Conservation (phyloP, 495 filamentous ascomycete species). For the Tuber brumale region DNA sequence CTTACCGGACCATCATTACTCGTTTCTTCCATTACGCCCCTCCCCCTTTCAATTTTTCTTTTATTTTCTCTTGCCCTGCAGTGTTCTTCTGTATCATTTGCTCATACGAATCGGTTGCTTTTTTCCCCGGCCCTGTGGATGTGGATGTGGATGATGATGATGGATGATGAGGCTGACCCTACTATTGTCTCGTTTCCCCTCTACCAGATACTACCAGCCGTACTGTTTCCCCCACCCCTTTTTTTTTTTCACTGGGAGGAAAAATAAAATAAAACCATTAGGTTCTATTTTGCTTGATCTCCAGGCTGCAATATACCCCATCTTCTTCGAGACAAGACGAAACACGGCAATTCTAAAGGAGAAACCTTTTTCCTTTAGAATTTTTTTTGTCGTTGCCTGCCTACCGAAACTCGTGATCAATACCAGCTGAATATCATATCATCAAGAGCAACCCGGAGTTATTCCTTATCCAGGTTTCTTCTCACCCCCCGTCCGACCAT, state of each 20-base stretch:
- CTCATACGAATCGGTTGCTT: slow-evolving; percentile 11
- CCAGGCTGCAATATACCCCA: slow-evolving; percentile 13
- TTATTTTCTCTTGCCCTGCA: slow-evolving; percentile 7
- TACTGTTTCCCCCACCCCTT: slow-evolving; percentile 7
- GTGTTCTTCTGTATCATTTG: slow-evolving; percentile 28
- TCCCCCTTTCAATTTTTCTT: slow-evolving; percentile 19
- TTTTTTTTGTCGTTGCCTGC: slow-evolving; percentile 19
- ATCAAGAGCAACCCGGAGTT: slow-evolving; percentile 15
- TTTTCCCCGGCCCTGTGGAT: slow-evolving; percentile 12
- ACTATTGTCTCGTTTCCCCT: slow-evolving; percentile 15
- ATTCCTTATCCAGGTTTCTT: not conserved
- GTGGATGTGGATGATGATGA: slow-evolving; percentile 9
- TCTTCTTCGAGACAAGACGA: slow-evolving; percentile 18
- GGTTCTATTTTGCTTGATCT: slow-evolving; percentile 20
- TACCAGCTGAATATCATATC: slow-evolving; percentile 17
- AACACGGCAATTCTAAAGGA: slow-evolving; percentile 20
- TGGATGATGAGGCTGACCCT: slow-evolving; percentile 20
- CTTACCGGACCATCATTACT: slow-evolving; percentile 24
- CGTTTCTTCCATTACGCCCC: slow-evolving; percentile 25
- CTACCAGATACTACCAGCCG: slow-evolving; percentile 15
- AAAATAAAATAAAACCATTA: slow-evolving; percentile 11
- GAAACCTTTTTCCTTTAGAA: slow-evolving; percentile 14
- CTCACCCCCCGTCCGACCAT: not conserved
- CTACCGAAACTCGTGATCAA: slow-evolving; percentile 15
- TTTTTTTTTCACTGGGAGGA: slow-evolving; percentile 5